A percentile compares a stretch with the other conserved stretches of the same genome.
Evolutionary conservation across 2,329 filamentous ascomycete genomes (phyloP).

Genomic region (Colletotrichum paranaense): DNA sequence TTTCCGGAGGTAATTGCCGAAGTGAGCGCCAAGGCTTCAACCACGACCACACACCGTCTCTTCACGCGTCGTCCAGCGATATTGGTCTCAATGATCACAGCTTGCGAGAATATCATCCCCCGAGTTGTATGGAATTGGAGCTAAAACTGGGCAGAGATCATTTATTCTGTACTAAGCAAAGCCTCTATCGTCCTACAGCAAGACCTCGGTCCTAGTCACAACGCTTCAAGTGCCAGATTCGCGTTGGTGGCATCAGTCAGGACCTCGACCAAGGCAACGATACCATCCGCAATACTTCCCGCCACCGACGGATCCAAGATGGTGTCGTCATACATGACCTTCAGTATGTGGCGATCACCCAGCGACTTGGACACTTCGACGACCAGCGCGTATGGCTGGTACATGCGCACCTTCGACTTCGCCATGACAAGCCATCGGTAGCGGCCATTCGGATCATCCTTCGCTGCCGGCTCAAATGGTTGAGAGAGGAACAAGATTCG

Average conservation of each 20-base stretch:
- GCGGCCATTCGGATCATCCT: not conserved
- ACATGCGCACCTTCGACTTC: slow-evolving; percentile 4
- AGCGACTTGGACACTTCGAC: slow-evolving; percentile 5
- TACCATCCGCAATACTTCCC: not conserved
- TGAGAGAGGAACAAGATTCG: not conserved
- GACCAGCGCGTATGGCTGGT: slow-evolving; percentile 14
- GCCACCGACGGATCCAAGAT: not conserved
- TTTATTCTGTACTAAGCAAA: not conserved
- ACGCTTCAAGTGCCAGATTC: not conserved
- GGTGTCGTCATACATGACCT: not conserved
- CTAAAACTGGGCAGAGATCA: not conserved
- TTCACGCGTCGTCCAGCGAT: not conserved
- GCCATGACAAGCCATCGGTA: slow-evolving; percentile 12
- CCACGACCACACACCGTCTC: not conserved
- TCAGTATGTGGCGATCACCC: slow-evolving; percentile 3
- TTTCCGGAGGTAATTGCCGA: not conserved
- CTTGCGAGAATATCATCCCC: not conserved
- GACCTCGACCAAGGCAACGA: not conserved
- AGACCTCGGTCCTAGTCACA: not conserved
- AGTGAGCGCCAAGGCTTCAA: not conserved
- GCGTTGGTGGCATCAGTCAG: not conserved
- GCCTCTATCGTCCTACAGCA: not conserved
- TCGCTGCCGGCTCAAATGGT: not conserved
- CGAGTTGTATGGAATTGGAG: not conserved
- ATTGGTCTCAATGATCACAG: not conserved